phyloP scores from a whole-genome alignment of 164 flowering plant species.

The Euptelea pleiosperma region DNA sequence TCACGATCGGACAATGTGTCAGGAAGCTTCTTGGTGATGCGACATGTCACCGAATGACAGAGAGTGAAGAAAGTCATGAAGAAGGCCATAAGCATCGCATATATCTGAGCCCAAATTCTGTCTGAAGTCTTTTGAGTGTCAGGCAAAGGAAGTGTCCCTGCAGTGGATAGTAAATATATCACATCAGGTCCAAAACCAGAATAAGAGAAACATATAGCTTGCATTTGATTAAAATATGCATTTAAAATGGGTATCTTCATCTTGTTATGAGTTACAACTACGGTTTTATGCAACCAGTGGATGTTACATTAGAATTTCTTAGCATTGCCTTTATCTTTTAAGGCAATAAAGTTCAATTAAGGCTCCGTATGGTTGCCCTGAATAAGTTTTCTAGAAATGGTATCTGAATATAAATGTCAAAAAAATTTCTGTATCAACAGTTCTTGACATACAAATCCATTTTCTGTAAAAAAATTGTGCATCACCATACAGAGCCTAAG shows the following conservation, averaged over 20 bases:
- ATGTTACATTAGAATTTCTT: no score
- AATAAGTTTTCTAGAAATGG: no score
- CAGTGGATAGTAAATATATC: constrained; percentile 1
- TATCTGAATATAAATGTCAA: no score
- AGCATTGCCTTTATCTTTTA: no score
- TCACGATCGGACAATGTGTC: constrained; percentile 16
- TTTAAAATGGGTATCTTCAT: not conserved
- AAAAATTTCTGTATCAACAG: no score
- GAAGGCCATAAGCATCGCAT: constrained; percentile 48
- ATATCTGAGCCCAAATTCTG: constrained; percentile 36
- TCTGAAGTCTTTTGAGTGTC: constrained; percentile 37
- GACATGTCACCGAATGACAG: constrained; percentile 34
- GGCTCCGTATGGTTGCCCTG: no score
- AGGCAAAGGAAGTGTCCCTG: constrained; percentile 31
- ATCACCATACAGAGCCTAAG: no score
- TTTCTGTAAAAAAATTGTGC: no score
- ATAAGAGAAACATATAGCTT: not conserved
- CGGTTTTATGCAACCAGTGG: no score
- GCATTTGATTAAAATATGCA: not conserved
- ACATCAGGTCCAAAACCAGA: not conserved
- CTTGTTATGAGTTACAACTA: no score
- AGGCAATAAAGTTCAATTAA: no score
- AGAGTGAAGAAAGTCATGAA: constrained; percentile 48
- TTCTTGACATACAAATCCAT: no score
- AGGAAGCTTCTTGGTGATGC: constrained; percentile 47